Evolutionary conservation across 805 yeast species (phyloP).

Genomic region (Candida taoyuanica): DNA sequence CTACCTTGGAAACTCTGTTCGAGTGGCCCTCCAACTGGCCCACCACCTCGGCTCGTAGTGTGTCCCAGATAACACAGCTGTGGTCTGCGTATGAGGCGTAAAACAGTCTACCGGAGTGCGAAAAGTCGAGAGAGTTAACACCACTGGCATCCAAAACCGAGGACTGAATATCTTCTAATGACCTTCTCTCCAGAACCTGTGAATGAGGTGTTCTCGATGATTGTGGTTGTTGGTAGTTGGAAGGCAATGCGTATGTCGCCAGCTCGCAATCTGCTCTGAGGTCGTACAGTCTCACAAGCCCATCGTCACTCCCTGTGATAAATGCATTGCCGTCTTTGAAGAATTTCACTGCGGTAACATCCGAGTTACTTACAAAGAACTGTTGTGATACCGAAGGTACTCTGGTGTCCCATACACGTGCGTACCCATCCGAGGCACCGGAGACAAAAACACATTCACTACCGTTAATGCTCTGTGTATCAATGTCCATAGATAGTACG

Average conservation of each 20-base stretch:
- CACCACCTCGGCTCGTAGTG: slow-evolving; percentile 56
- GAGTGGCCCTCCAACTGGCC: slow-evolving; percentile 64
- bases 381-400: slow-evolving; percentile 36
- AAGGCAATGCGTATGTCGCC: slow-evolving; percentile 38
- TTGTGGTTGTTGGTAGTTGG: slow-evolving; percentile 11
- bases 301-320: slow-evolving; percentile 77
- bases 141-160: slow-evolving; percentile 54
- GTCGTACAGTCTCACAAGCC: slow-evolving; percentile 64
- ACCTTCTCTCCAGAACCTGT: slow-evolving; percentile 12
- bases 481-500: slow-evolving; percentile 47
- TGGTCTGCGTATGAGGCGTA: slow-evolving; percentile 73
- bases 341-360: slow-evolving; percentile 56
- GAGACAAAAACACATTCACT: slow-evolving; percentile 41
- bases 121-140: slow-evolving; percentile 65
- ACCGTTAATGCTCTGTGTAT: slow-evolving; percentile 11
- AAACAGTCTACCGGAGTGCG: slow-evolving; percentile 68
- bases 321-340: slow-evolving; percentile 71
- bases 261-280: slow-evolving; percentile 71
- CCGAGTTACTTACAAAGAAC: slow-evolving; percentile 54
- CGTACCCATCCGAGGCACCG: slow-evolving; percentile 66
- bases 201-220: slow-evolving; percentile 14
- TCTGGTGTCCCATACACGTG: slow-evolving; percentile 63
- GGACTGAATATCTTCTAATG: slow-evolving; percentile 18
- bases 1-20: slow-evolving; percentile 57
- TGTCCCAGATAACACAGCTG: slow-evolving; percentile 77